Conservation (phyloP, 352 stramenopile genomes). For the Phytophthora cajani region DNA sequence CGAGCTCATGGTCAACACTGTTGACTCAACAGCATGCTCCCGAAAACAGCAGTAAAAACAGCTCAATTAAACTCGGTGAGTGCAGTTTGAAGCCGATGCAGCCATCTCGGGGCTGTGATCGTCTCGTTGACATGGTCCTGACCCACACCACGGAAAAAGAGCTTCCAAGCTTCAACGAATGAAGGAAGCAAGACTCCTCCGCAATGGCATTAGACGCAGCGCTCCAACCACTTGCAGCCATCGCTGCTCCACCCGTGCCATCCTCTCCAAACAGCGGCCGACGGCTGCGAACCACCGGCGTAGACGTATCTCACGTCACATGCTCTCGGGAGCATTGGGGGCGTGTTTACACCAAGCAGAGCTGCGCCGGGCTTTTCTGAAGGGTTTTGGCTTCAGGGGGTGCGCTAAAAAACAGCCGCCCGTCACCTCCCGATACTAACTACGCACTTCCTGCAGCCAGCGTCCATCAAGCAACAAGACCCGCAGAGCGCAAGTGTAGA, state of each 20-base stretch:
- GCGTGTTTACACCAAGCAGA: conserved; percentile 2
- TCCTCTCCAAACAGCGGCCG: too few species aligned
- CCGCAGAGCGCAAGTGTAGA: background rate
- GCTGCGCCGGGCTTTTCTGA: conserved; percentile 7
- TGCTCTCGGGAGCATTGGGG: background rate
- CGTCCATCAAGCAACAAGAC: conserved; percentile 18
- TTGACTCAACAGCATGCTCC: background rate
- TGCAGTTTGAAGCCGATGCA: conserved; percentile 1
- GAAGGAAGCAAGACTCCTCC: too few species aligned
- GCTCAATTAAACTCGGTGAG: too few species aligned
- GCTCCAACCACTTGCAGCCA: too few species aligned
- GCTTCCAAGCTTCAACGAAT: conserved; percentile 4
- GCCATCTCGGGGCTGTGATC: conserved; percentile 21
- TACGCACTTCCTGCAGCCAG: conserved; percentile 17
- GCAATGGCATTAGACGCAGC: too few species aligned
- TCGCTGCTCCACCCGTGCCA: too few species aligned
- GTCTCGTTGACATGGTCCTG: conserved; percentile 11
- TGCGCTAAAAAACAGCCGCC: conserved; percentile 11
- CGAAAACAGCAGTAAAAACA: background rate
- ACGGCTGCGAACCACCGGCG: too few species aligned
- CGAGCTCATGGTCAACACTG: background rate
- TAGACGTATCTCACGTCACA: background rate
- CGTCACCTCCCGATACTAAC: conserved; percentile 7
- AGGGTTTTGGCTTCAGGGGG: conserved; percentile 11
- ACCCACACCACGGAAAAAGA: background rate